Base-by-base conservation (phyloP, 345 rosid species). In the Linum trigynum region DNA sequence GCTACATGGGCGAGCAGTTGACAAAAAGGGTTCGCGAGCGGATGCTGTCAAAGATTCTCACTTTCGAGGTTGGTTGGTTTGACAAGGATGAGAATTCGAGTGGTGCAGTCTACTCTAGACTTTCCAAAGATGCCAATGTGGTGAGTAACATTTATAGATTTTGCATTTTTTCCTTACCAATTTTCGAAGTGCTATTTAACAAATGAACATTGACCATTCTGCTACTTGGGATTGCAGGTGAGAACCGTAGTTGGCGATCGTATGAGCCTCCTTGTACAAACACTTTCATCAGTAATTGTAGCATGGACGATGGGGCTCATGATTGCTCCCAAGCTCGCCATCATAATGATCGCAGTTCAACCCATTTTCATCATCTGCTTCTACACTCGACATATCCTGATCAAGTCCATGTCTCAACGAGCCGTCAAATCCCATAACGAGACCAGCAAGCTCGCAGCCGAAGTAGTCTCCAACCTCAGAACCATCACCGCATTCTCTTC, bases 291-390 rank as follows among this genome's bases (percentile, higher is more conserved):
- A 3, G 76, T 81, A 38, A 32, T 50, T 48, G 66, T 80, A 68
- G 79, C 84, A 38, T 77, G 62, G 70, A 75, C 79, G 3, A 81
- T 81, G 84, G 84, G 84, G 63, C 59, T 81, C 5, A 61, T 78
- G 14, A 78, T 81, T 59, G 81, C 84, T 42, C 78, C 81, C 80
- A 77, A 70, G 71, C 80, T 78, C 3, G 84, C 84, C 23, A 32
- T 81, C 6, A 74, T 78, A 42, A 78, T 81, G 84, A 78, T 78
- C n/a, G 80, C 84, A 8, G 82, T 81, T 58, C 82, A 81, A 38
- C 84, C 84, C 10, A 43, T 73, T 14, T 67, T 73, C 55, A 75
- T 73, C 7, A 63, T 70, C 3, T 81, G 82, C 65, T 74, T 69
- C 59, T 74, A 74, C 6, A 35, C 36, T 32, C 57, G 77, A 1